Evolutionary conservation across 805 yeast species (phyloP).

Genomic region (Brettanomyces anomalus): DNA sequence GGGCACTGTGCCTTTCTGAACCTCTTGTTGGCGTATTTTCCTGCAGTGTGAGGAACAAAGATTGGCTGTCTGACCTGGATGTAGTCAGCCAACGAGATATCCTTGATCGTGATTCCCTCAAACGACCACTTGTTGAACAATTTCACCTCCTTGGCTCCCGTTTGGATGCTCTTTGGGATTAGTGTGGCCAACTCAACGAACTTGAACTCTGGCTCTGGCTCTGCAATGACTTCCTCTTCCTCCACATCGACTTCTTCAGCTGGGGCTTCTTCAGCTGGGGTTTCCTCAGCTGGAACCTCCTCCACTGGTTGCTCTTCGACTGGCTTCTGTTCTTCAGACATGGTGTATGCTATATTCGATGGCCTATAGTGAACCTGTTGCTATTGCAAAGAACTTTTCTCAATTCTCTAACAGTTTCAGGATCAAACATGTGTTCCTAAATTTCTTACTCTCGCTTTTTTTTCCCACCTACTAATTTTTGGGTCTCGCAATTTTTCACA

Average conservation of each 20-base stretch:
- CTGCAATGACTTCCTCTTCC: conserved; percentile 67
- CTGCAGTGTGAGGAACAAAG: conserved; percentile 98
- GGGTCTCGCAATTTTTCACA: not conserved
- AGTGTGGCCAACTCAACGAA: conserved; percentile 85
- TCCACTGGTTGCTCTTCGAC: conserved; percentile 55
- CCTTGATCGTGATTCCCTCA: conserved; percentile 96
- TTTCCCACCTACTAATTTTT: not conserved
- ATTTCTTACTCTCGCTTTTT: conserved; percentile 1
- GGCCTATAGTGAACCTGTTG: too few species aligned
- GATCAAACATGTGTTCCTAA: conserved; percentile 1
- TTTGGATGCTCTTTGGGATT: conserved; percentile 94
- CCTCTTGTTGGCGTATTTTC: conserved; percentile 99
- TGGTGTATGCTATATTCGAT: conserved; percentile 26
- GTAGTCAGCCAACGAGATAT: conserved; percentile 97
- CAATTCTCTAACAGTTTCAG: not conserved
- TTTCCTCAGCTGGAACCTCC: conserved; percentile 2
- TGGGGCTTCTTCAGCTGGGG: conserved; percentile 31
- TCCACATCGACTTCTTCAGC: conserved; percentile 41
- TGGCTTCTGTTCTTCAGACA: conserved; percentile 58
- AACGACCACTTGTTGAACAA: conserved; percentile 99
- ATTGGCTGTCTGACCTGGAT: conserved; percentile 96
- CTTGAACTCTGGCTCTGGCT: conserved; percentile 63
- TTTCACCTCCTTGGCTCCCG: conserved; percentile 92
- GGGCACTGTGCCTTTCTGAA: conserved; percentile 99
- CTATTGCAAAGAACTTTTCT: too few species aligned